A percentile compares a stretch with the other conserved stretches of the same genome.
Evolutionary conservation across 129 eudicot species (phyloP).

Genomic region (Tanacetum coccineum): DNA sequence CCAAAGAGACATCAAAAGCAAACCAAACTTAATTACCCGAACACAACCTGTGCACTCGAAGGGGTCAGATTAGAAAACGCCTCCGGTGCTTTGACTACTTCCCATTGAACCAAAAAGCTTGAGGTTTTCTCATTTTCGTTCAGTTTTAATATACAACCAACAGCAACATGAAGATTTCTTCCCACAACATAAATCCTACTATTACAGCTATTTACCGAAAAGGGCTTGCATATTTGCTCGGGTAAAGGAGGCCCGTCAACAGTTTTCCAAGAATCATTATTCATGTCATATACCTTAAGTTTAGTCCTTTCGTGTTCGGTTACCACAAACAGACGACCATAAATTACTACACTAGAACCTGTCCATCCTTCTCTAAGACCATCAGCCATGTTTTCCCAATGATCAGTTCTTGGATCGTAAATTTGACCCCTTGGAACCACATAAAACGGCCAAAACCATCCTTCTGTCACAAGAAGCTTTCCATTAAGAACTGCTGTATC

Average conservation of each 20-base stretch:
- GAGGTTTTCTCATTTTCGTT: conserved; percentile 5
- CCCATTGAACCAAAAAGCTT: conserved; percentile 60
- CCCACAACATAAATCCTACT: conserved; percentile 67
- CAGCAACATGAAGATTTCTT: conserved; percentile 62
- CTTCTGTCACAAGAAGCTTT: conserved; percentile 83
- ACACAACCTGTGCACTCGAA: conserved; percentile 23
- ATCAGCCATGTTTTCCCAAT: conserved; percentile 69
- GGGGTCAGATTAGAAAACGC: conserved; percentile 21
- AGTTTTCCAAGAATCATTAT: conserved; percentile 59
- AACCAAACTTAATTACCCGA: conserved; percentile 4
- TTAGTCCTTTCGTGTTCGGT: conserved; percentile 86
- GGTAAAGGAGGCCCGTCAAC: conserved; percentile 76
- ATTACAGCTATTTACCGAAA: conserved; percentile 49
- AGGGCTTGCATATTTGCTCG: conserved; percentile 83
- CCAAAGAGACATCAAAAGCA: too few species aligned
- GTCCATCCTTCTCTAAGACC: conserved; percentile 97
- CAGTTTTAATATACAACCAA: conserved; percentile 40
- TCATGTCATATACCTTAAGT: conserved; percentile 70
- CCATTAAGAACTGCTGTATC: conserved; percentile 79
- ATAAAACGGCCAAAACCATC: conserved; percentile 96
- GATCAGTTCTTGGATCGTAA: conserved; percentile 67
- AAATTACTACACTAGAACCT: conserved; percentile 73
- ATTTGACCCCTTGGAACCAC: conserved; percentile 78
- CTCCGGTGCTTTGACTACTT: conserved; percentile 35
- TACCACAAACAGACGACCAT: conserved; percentile 69